phyloP scores from a whole-genome alignment of 495 filamentous ascomycete genomes.

The Podospora comata region DNA sequence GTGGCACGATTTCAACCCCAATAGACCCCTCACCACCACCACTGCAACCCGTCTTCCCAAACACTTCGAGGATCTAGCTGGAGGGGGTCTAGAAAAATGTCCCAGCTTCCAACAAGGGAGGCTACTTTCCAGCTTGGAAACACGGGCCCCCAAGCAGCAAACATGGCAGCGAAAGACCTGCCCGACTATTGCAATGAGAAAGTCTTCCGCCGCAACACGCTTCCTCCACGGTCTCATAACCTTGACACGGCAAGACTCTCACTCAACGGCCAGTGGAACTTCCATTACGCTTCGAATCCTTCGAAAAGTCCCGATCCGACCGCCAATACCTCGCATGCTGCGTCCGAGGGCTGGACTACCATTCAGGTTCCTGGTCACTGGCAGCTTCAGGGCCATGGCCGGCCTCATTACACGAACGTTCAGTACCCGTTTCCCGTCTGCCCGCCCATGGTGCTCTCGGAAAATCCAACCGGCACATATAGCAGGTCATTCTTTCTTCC shows the following conservation, averaged over 20 bases:
- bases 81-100: not conserved
- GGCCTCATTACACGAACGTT: slow-evolving; percentile 61
- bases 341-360: slow-evolving; percentile 42
- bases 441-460: slow-evolving; percentile 55
- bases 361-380: slow-evolving; percentile 63
- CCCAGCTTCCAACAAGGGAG: not conserved
- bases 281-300: slow-evolving; percentile 52
- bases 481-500: slow-evolving; percentile 46
- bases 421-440: slow-evolving; percentile 58
- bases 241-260: slow-evolving; percentile 39
- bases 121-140: not conserved
- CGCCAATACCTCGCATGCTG: slow-evolving; percentile 19
- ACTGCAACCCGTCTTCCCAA: not conserved
- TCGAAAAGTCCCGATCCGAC: slow-evolving; percentile 43
- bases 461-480: slow-evolving; percentile 64
- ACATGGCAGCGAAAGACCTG: not conserved
- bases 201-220: slow-evolving; percentile 49
- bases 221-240: slow-evolving; percentile 49
- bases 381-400: slow-evolving; percentile 62
- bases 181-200: slow-evolving; percentile 32
- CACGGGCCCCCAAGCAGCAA: not conserved
- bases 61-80: not conserved
- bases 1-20: not conserved
- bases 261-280: slow-evolving; percentile 60
- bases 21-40: not conserved